Conservation (phyloP, 2,329 filamentous ascomycete species). For the Harringtonia lauricola region DNA sequence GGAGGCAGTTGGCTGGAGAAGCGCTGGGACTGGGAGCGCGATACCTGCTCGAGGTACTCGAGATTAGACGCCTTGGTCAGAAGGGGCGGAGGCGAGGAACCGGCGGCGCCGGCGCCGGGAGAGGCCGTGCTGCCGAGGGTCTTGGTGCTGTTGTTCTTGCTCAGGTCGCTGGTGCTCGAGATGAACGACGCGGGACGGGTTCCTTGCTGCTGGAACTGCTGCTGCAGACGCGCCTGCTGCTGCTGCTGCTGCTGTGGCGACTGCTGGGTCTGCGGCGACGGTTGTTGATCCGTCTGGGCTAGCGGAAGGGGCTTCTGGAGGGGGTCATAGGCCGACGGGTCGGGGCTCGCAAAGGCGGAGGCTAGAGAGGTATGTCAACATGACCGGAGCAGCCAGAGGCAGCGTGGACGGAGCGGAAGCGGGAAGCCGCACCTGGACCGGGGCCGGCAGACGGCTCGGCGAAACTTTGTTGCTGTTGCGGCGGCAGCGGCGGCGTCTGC, state of each 20-base stretch:
- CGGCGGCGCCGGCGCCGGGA: neutral
- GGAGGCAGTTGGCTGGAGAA: constrained; percentile 23
- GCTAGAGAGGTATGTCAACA: constrained; percentile 1
- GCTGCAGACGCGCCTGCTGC: constrained; percentile 18
- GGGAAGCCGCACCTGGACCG: constrained; percentile 7
- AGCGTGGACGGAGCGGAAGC: neutral
- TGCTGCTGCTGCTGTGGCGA: constrained; percentile 13
- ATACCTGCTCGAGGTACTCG: constrained; percentile 36
- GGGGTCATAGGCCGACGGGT: constrained; percentile 8
- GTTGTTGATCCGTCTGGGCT: too few relatives aligned
- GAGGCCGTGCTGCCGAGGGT: neutral
- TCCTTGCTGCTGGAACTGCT: constrained; percentile 14
- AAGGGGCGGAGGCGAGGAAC: neutral
- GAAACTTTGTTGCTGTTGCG: constrained; percentile 28
- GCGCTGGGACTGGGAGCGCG: constrained; percentile 41
- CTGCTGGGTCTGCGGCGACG: constrained; percentile 13
- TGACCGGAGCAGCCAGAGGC: neutral
- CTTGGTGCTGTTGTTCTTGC: constrained; percentile 20
- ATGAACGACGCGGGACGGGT: constrained; percentile 17
- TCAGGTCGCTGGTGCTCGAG: constrained; percentile 10
- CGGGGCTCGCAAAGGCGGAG: constrained; percentile 8
- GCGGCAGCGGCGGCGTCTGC: constrained; percentile 14
- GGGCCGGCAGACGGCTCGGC: constrained; percentile 27
- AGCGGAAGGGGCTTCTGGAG: constrained; percentile 1
- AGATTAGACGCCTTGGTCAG: constrained; percentile 15